Base-by-base conservation (phyloP, 805 yeast genomes). In the Hanseniaspora meyeri region DNA sequence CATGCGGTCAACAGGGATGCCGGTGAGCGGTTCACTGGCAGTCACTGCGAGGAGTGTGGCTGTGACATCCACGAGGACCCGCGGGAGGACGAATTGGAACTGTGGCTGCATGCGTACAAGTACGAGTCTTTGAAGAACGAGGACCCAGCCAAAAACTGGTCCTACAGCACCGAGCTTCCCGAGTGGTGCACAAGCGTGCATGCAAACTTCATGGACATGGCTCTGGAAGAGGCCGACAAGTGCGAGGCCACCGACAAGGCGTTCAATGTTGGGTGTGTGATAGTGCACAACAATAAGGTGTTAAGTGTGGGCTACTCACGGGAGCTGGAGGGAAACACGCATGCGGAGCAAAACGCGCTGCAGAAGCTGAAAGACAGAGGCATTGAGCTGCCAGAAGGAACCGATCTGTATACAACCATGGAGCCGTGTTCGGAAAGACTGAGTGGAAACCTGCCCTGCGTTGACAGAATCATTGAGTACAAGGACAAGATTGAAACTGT, bases 331-430 rank as follows among this genome's bases (percentile, higher is more conserved):
- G 98, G 97, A 0, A 93, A 91, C 68, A 91, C 98, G 0, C 98
- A 91, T 67, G 98, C 98, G 3, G 98, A 93, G 64, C 96, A 93
- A 66, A 85, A 95, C 72, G 96, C 96, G 0, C 66, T 93, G 57
- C 85, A 82, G 36, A 93, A 93, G 68, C 84, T 82, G 62, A 79
- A 74, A 57, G 62, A 65, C 7, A 62, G 68, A 40, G 66, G 69
- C 1, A 59, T 58, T 5, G 70, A 70, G 2, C 73, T 88, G 2
- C 96, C 96, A 0, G 65, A 63, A 9, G 95, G 95, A 0, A 80
- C 93, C 0, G 87, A 85, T 40, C 68, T 93, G 12, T 93, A 87
- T 68, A 91, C 97, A 0, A 88, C 97, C 0, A 93, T 93, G 97
- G 98, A 93, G 65, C 98, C 98, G 0, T 93, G 98, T 66, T 82